Conservation (phyloP, 2,329 filamentous ascomycete genomes). For the Neoarthrinium moseri region DNA sequence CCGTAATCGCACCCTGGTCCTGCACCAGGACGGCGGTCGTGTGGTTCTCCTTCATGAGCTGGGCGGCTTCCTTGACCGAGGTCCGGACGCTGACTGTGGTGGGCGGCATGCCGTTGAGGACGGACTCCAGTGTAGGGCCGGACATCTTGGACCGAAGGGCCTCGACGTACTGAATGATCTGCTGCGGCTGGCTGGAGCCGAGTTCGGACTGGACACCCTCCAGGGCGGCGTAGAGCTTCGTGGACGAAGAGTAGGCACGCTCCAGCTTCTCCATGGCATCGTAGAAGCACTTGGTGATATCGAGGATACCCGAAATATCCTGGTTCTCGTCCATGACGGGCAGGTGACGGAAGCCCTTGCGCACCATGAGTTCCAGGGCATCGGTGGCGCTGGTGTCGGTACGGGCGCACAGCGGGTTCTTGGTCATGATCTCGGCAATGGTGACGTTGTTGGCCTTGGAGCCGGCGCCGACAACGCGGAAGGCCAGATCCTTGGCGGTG, state of each 20-base stretch:
- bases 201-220: slow-evolving; percentile 98
- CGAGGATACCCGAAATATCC: slow-evolving; percentile 95
- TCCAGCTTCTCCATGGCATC: slow-evolving; percentile 99
- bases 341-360: slow-evolving; percentile 95
- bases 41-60: slow-evolving; percentile 98
- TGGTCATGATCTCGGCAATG: slow-evolving; percentile 99
- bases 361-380: slow-evolving; percentile 95
- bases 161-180: slow-evolving; percentile 99
- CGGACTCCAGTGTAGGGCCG: slow-evolving; percentile 90
- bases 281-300: slow-evolving; percentile 99
- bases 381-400: slow-evolving; percentile 98
- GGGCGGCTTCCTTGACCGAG: slow-evolving; percentile 91
- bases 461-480: slow-evolving; percentile 89
- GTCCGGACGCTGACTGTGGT: slow-evolving; percentile 95
- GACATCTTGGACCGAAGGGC: slow-evolving; percentile 96
- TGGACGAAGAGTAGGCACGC: slow-evolving; percentile 95
- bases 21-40: slow-evolving; percentile 95
- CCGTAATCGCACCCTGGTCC: slow-evolving; percentile 94
- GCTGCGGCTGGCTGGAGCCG: slow-evolving; percentile 92
- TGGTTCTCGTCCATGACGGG: slow-evolving; percentile 99
- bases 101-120: slow-evolving; percentile 86
- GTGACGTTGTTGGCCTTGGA: slow-evolving; percentile 87
- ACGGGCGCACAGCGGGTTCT: slow-evolving; percentile 95
- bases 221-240: slow-evolving; percentile 94
- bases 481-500: slow-evolving; percentile 96